A percentile compares a stretch with the other conserved stretches of the same genome.
Evolutionary conservation across 2,329 filamentous ascomycete species (phyloP).

Genomic region (Penicillium sp.): DNA sequence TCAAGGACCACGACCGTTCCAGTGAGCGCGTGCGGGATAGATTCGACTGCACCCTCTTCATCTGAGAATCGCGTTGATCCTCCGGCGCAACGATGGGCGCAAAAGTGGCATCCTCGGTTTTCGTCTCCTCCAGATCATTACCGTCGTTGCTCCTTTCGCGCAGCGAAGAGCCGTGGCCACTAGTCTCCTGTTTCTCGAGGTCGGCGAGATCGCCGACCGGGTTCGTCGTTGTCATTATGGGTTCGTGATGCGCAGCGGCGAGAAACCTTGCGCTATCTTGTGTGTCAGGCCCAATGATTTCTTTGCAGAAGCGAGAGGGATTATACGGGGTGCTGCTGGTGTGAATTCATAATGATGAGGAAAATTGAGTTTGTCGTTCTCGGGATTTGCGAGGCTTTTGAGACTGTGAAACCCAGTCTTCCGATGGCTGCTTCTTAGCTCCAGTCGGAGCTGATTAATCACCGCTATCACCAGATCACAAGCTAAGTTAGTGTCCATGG

Average conservation of each 20-base stretch:
- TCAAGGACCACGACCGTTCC: conserved; percentile 42
- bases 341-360: not conserved
- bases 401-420: not conserved
- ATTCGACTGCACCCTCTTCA: conserved; percentile 29
- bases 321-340: not conserved
- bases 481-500: not conserved
- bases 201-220: conserved; percentile 15
- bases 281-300: not conserved
- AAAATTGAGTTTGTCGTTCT: not conserved
- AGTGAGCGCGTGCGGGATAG: conserved; percentile 30
- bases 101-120: conserved; percentile 19
- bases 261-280: not conserved
- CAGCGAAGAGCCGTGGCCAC: conserved; percentile 5
- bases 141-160: conserved; percentile 17
- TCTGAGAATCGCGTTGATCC: conserved; percentile 12
- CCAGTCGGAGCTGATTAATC: conserved; percentile 29
- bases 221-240: not conserved
- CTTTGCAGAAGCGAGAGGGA: not conserved
- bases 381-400: not conserved
- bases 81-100: conserved; percentile 29
- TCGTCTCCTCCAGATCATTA: conserved; percentile 14
- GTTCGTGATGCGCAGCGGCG: not conserved
- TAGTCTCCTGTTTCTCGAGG: conserved; percentile 13
- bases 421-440: not conserved
- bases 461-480: conserved; percentile 6